phyloP scores from a whole-genome alignment of 352 stramenopile genomes.

The Phytophthora citrophthora region DNA sequence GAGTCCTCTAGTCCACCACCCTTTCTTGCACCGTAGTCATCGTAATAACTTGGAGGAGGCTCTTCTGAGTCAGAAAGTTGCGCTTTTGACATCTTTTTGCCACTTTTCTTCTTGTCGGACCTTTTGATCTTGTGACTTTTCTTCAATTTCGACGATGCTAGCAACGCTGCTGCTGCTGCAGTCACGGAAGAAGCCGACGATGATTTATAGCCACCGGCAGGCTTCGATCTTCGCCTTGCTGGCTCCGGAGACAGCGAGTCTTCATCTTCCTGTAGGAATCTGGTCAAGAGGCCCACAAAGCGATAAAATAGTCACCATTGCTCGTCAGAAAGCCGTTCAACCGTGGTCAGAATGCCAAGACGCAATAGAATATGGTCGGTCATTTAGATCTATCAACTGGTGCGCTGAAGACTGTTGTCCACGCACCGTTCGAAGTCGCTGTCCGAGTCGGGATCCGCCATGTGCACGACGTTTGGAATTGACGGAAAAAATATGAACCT shows the following conservation, averaged over 20 bases:
- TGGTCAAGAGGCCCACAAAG: slow-evolving; percentile 21
- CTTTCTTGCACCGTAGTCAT: slow-evolving; percentile 18
- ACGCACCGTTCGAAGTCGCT: slow-evolving; percentile 69
- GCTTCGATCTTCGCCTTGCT: slow-evolving; percentile 13
- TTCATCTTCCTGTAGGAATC: slow-evolving; percentile 67
- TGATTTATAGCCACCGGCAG: slow-evolving; percentile 3
- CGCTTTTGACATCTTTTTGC: slow-evolving; percentile 31
- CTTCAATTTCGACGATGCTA: slow-evolving; percentile 54
- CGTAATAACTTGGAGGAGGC: slow-evolving; percentile 66
- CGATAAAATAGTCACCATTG: slow-evolving; percentile 13
- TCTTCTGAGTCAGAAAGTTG: slow-evolving; percentile 57
- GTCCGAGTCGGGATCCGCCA: slow-evolving; percentile 55
- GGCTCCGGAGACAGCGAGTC: slow-evolving; percentile 53
- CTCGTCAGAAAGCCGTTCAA: slow-evolving; percentile 8
- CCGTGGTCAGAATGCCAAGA: slow-evolving; percentile 1
- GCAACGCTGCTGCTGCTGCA: slow-evolving; percentile 51
- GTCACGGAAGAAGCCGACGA: slow-evolving; percentile 50
- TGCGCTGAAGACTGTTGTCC: neutral
- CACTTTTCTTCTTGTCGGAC: slow-evolving; percentile 36
- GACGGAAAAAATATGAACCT: slow-evolving; percentile 21
- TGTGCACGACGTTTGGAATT: slow-evolving; percentile 9
- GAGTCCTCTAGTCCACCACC: slow-evolving; percentile 19
- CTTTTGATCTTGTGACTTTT: slow-evolving; percentile 35
- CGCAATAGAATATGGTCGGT: neutral
- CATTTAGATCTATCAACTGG: neutral